Conservation (phyloP, 2,329 filamentous ascomycete species). For the Zasmidium cellare region DNA sequence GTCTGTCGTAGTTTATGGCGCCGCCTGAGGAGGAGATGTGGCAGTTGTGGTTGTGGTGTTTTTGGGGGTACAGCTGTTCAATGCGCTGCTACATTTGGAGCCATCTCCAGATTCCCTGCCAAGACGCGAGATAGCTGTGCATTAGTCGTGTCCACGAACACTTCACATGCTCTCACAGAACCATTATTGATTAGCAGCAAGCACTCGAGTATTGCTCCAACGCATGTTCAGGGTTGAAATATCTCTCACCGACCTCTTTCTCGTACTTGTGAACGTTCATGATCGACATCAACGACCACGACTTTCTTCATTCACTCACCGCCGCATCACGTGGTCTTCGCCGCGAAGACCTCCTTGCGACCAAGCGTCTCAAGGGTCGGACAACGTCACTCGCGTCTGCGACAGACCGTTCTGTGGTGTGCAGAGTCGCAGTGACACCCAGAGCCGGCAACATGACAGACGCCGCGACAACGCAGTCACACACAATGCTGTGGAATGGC, state of each 20-base stretch:
- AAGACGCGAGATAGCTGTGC: background rate
- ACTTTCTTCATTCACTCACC: background rate
- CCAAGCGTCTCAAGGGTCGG: background rate
- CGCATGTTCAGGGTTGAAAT: no score
- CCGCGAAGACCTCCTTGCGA: background rate
- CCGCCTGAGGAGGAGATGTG: background rate
- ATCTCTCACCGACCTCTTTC: no score
- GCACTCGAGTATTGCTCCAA: no score
- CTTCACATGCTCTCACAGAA: no score
- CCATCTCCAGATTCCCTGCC: background rate
- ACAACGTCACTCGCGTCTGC: background rate
- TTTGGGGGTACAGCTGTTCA: constrained; percentile 1
- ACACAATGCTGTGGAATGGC: background rate
- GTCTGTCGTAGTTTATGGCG: background rate
- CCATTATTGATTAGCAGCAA: no score
- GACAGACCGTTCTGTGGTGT: background rate
- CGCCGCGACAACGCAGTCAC: background rate
- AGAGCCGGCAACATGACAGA: background rate
- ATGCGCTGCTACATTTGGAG: background rate
- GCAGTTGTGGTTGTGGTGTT: background rate
- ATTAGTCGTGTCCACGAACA: background rate
- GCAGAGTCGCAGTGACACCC: background rate
- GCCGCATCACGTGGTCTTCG: background rate
- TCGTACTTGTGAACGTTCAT: no score
- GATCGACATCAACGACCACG: background rate